Conservation (phyloP, 2,329 filamentous ascomycete genomes). For the Rhynchosporium secalis region DNA sequence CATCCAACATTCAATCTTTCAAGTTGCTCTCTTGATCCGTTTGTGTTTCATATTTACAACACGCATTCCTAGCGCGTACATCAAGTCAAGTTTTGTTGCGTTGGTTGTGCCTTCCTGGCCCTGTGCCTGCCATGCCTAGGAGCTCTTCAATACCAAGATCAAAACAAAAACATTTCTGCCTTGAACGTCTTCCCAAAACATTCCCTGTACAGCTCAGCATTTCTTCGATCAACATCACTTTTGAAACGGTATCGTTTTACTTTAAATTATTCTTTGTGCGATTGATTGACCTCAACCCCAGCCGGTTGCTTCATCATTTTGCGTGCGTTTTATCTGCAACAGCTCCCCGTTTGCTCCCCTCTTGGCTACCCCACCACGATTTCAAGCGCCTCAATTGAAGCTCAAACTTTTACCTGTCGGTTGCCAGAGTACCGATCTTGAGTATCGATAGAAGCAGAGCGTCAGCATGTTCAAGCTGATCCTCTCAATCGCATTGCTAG, state of each 20-base stretch:
- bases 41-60: too few relatives aligned
- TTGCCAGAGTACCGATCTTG: background rate
- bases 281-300: too few relatives aligned
- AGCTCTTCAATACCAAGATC: background rate
- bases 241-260: slow-evolving; percentile 1
- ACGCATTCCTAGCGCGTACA: too few relatives aligned
- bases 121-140: background rate
- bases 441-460: slow-evolving; percentile 1
- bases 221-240: background rate
- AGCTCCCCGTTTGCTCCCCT: background rate
- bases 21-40: too few relatives aligned
- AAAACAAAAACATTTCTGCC: background rate
- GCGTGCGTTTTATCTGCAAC: background rate
- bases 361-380: background rate
- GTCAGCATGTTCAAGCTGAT: slow-evolving; percentile 26
- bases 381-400: background rate
- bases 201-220: background rate
- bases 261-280: slow-evolving; percentile 13
- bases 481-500: slow-evolving; percentile 20
- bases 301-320: background rate
- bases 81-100: background rate
- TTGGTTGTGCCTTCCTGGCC: background rate
- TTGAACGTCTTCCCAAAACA: background rate
- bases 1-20: too few relatives aligned
- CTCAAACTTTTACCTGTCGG: background rate